A percentile compares a stretch with the other conserved stretches of the same genome.
Conservation (phyloP, 768 basidiomycete genomes). For the Kwoniella pini region DNA sequence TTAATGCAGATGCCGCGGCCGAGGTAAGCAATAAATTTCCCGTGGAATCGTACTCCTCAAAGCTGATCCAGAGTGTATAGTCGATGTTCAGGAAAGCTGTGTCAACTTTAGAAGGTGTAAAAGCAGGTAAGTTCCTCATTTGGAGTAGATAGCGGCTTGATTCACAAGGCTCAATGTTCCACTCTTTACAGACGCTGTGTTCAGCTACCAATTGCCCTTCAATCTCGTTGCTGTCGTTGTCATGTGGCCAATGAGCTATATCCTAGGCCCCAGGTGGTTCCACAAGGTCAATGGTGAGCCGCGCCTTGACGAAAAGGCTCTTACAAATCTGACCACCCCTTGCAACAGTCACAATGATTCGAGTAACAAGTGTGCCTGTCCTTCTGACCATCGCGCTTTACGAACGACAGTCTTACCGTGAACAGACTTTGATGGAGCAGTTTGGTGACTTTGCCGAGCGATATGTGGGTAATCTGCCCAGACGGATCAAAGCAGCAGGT, state of each 20-base stretch:
- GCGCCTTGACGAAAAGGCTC: not conserved
- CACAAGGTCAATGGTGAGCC: slow-evolving; percentile 70
- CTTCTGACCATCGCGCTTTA: slow-evolving; percentile 77
- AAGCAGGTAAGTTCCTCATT: slow-evolving; percentile 52
- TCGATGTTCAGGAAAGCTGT: slow-evolving; percentile 95
- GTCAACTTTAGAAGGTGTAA: slow-evolving; percentile 83
- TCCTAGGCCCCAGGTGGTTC: slow-evolving; percentile 93
- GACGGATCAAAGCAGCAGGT: slow-evolving; percentile 61
- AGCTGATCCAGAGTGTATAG: slow-evolving; percentile 55
- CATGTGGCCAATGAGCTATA: slow-evolving; percentile 81
- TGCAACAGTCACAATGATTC: slow-evolving; percentile 23
- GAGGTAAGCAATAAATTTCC: slow-evolving; percentile 66
- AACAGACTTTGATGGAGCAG: slow-evolving; percentile 72
- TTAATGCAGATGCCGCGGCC: slow-evolving; percentile 88
- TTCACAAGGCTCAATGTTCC: no score
- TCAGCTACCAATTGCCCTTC: slow-evolving; percentile 91
- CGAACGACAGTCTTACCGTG: slow-evolving; percentile 76
- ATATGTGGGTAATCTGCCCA: slow-evolving; percentile 72
- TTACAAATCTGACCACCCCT: not conserved
- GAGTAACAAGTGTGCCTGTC: slow-evolving; percentile 77
- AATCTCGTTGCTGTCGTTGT: slow-evolving; percentile 83
- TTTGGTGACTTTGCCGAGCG: slow-evolving; percentile 68
- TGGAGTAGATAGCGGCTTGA: no score
- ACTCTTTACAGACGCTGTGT: slow-evolving; percentile 69
- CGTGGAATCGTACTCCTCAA: no score